These are phyloP conservation scores for Sporothrix luriei DNA, from an alignment of 2,329 filamentous ascomycete genomes.

Conservation along the genomic window DNA sequence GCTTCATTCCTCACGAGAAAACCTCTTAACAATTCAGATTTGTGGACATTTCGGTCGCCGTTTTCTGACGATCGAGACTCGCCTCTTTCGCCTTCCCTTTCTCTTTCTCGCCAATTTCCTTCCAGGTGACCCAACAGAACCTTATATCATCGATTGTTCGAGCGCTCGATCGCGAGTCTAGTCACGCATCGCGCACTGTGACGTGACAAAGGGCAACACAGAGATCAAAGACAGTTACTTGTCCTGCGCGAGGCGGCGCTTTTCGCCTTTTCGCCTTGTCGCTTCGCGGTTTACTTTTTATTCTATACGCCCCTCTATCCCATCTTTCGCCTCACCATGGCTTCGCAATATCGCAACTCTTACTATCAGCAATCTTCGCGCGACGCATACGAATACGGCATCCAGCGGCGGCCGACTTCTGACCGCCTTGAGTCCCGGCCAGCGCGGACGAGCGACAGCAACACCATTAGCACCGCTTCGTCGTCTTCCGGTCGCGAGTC, in stretches of 20 bases:
- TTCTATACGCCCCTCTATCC: neutral
- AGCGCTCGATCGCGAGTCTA: neutral
- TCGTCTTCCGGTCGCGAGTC: slow-evolving; percentile 74
- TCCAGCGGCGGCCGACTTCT: slow-evolving; percentile 44
- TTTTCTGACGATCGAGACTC: slow-evolving; percentile 18
- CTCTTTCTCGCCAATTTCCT: neutral
- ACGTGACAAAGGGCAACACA: neutral
- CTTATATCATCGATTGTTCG: slow-evolving; percentile 7
- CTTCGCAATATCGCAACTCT: slow-evolving; percentile 57
- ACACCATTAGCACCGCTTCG: slow-evolving; percentile 82
- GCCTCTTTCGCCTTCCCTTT: neutral
- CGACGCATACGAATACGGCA: slow-evolving; percentile 48
- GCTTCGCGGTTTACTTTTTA: slow-evolving; percentile 7
- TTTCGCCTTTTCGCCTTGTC: neutral
- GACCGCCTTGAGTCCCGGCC: slow-evolving; percentile 53
- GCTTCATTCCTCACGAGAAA: slow-evolving; percentile 30
- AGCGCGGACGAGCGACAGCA: slow-evolving; percentile 80
- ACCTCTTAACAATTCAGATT: slow-evolving; percentile 3
- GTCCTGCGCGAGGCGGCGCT: slow-evolving; percentile 14
- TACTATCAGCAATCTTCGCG: slow-evolving; percentile 50
- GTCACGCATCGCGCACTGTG: neutral
- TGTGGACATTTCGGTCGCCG: slow-evolving; percentile 4
- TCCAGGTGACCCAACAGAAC: slow-evolving; percentile 6
- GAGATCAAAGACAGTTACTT: neutral
- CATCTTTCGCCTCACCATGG: slow-evolving; percentile 19